Evolutionary conservation across 2,329 filamentous ascomycete genomes (phyloP).

Genomic region (Fusarium poae): DNA sequence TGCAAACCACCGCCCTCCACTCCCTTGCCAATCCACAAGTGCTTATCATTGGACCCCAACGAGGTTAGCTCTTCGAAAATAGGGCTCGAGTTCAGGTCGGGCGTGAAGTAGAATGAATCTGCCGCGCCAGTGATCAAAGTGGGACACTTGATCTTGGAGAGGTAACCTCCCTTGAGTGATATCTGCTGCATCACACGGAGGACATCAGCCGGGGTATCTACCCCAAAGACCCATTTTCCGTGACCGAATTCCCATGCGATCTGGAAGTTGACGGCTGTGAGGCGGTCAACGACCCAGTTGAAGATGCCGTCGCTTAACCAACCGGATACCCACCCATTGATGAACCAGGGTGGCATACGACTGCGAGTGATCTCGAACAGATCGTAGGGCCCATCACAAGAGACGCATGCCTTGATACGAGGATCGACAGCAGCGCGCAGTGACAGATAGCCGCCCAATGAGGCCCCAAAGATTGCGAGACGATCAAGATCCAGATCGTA

Average conservation of each 20-base stretch:
- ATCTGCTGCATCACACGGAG: slow-evolving; percentile 43
- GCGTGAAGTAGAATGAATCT: slow-evolving; percentile 39
- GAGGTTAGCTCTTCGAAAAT: slow-evolving; percentile 30
- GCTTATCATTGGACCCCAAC: slow-evolving; percentile 26
- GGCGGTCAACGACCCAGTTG: slow-evolving; percentile 42
- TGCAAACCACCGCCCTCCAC: slow-evolving; percentile 34
- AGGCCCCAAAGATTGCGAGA: slow-evolving; percentile 56
- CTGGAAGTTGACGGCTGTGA: slow-evolving; percentile 46
- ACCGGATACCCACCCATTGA: slow-evolving; percentile 38
- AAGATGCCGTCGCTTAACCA: slow-evolving; percentile 47
- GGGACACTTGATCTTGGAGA: slow-evolving; percentile 47
- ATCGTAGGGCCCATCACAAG: slow-evolving; percentile 48
- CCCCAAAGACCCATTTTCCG: slow-evolving; percentile 45
- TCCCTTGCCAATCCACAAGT: slow-evolving; percentile 39
- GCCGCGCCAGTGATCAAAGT: slow-evolving; percentile 48
- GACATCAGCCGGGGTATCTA: slow-evolving; percentile 45
- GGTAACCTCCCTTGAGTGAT: slow-evolving; percentile 35
- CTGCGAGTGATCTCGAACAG: slow-evolving; percentile 47
- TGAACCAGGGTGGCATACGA: slow-evolving; percentile 45
- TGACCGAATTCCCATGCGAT: slow-evolving; percentile 50
- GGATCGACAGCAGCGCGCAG: slow-evolving; percentile 58
- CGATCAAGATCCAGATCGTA: slow-evolving; percentile 53
- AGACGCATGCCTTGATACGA: slow-evolving; percentile 60
- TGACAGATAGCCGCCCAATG: slow-evolving; percentile 62
- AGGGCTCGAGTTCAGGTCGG: slow-evolving; percentile 17